Evolutionary conservation across 2,329 filamentous ascomycete species (phyloP), one percentile per base, ranked within the genome.

Genomic region (Beauveria pseudobassiana): DNA sequence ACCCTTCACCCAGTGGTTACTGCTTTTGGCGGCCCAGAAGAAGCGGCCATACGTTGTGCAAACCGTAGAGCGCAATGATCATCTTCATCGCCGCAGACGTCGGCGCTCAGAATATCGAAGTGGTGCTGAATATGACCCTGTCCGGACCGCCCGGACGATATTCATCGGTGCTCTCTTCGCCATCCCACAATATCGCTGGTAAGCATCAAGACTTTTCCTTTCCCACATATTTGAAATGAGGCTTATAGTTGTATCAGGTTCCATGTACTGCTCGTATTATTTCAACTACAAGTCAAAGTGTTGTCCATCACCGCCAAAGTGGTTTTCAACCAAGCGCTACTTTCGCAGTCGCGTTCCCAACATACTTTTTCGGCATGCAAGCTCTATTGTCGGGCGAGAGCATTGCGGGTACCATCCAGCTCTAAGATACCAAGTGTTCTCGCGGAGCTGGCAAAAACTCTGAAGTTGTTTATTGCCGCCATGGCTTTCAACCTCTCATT

Each of bases 401-500:
- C 0, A 70, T 86, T 1, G 71, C 76, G 7, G 87, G 90, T 61
- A 83, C 88, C 1, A 82, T 84, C 73, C 85, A 90, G 68, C 86
- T 97, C 63, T 82, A 82, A 66, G 80, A 86, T 63, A 93, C 92
- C 0, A n/a, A n/a, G n/a, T n/a, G 88, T 96, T 0, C 91, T n/a
- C 92, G 0, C 80, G 82, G 26, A 92, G 87, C 70, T 85, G 90
- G 70, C 73, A 85, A 70, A 70, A 96, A 95, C 72, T 90, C 87
- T 63, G 72, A 96, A 96, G 76, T n/a, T n/a, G n/a, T n/a, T n/a
- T n/a, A n/a, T 93, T 0, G 85, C 86, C 0, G 88, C 96, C 18
- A 96, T 89, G 16, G 91, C 91, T 0, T 87, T 97, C 71, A 93
- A 82, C 73, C 96, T 97, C 70, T 86, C 88, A n/a, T 95, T 91